Percentiles rank a stretch among this genome's conserved stretches.
phyloP scores from a whole-genome alignment of 805 yeast genomes.

The Tetrapisispora fleetii region DNA sequence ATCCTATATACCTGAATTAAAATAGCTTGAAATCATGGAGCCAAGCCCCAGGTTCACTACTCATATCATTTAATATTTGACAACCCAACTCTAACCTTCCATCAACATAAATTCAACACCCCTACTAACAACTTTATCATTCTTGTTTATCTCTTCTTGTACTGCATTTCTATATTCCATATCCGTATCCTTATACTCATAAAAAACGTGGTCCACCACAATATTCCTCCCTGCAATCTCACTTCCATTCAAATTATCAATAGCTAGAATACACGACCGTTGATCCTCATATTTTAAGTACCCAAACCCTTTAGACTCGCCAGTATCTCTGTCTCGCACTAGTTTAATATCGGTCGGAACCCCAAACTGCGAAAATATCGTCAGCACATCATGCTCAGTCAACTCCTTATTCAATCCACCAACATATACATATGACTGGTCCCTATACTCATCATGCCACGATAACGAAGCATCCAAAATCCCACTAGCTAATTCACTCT shows the following conservation, averaged over 20 bases:
- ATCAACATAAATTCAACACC: background rate
- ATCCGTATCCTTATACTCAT: constrained; percentile 44
- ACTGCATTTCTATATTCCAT: constrained; percentile 36
- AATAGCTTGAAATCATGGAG: no score
- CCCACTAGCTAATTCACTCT: constrained; percentile 54
- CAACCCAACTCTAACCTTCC: background rate
- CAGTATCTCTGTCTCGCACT: constrained; percentile 54
- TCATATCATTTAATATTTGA: no score
- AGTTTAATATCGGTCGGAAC: constrained; percentile 68
- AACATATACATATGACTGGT: constrained; percentile 68
- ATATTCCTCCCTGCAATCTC: constrained; percentile 40
- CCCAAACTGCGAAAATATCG: constrained; percentile 83
- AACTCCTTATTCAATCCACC: constrained; percentile 58
- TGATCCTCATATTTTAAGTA: constrained; percentile 77
- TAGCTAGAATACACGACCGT: constrained; percentile 70
- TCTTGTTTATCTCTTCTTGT: constrained; percentile 17
- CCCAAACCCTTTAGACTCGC: constrained; percentile 65
- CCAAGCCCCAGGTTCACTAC: no score
- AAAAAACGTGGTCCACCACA: constrained; percentile 65
- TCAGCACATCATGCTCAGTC: constrained; percentile 65
- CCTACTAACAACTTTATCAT: background rate
- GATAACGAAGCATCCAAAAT: constrained; percentile 50
- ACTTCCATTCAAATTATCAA: constrained; percentile 78
- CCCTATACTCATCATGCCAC: constrained; percentile 82
- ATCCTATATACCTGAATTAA: no score